These are phyloP conservation scores for Rhodosporidiobolus odoratus DNA, from an alignment of 768 basidiomycete species.

Conservation along the genomic window DNA sequence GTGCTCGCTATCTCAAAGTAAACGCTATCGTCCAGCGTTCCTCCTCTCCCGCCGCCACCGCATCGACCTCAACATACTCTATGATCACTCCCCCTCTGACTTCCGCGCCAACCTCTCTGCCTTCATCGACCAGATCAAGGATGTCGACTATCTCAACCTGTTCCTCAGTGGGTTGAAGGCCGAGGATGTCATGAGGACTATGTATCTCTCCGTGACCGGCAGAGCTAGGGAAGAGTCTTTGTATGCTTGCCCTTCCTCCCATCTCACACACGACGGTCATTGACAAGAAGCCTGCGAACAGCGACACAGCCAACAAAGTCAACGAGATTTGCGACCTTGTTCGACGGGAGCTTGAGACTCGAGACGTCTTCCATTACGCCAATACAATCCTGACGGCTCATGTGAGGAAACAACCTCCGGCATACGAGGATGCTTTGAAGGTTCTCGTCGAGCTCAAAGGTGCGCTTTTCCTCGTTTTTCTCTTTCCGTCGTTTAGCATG, in stretches of 20 bases:
- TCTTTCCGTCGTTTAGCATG: background rate
- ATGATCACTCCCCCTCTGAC: constrained; percentile 65
- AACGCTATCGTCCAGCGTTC: constrained; percentile 78
- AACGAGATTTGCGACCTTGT: constrained; percentile 70
- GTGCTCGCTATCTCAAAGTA: constrained; percentile 50
- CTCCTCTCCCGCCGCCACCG: constrained; percentile 86
- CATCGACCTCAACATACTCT: constrained; percentile 81
- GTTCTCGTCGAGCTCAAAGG: constrained; percentile 73
- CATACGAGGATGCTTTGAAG: constrained; percentile 76
- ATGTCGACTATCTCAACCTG: constrained; percentile 86
- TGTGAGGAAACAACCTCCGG: constrained; percentile 83
- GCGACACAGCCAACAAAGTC: constrained; percentile 50
- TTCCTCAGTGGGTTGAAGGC: constrained; percentile 78
- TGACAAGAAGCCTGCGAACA: background rate
- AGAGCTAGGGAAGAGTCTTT: background rate
- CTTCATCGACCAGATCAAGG: constrained; percentile 78
- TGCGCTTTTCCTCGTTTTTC: constrained; percentile 44
- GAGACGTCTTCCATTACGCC: constrained; percentile 70
- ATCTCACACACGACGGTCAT: background rate
- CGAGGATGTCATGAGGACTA: constrained; percentile 44
- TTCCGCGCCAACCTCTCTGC: constrained; percentile 61
- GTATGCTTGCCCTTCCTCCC: background rate
- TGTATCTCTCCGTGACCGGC: constrained; percentile 38
- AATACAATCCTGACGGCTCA: constrained; percentile 89
- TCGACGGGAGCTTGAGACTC: constrained; percentile 63